Evolutionary conservation across 352 stramenopile genomes (phyloP).

Genomic region (Phytophthora cryptogea): DNA sequence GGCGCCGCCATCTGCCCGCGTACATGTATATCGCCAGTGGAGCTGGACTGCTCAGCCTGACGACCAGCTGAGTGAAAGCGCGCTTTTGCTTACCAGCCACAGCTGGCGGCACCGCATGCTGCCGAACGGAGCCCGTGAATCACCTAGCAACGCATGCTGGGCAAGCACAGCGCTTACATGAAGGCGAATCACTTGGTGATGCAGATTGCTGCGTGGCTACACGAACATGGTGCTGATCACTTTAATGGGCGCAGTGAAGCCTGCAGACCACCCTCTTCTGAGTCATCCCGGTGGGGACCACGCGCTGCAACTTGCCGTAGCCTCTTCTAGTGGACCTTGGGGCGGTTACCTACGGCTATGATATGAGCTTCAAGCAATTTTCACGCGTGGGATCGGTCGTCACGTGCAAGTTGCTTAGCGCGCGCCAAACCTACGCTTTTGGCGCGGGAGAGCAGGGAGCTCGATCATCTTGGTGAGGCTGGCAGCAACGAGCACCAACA

Average conservation of each 20-base stretch:
- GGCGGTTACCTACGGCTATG: neutral
- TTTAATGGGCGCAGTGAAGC: too few species aligned
- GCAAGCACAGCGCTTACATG: too few species aligned
- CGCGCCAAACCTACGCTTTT: constrained; percentile 1
- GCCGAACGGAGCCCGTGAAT: neutral
- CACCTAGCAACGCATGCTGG: too few species aligned
- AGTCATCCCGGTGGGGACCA: too few species aligned
- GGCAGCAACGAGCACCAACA: neutral
- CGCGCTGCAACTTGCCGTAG: too few species aligned
- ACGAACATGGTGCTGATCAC: too few species aligned
- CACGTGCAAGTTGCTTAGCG: neutral
- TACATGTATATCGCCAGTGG: constrained; percentile 4
- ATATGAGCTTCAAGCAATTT: constrained; percentile 3
- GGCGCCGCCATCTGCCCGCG: neutral
- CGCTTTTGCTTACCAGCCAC: neutral
- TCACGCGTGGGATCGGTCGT: neutral
- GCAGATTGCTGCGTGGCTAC: too few species aligned
- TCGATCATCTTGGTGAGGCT: constrained; percentile 8
- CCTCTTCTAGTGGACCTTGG: too few species aligned
- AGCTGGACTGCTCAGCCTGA: constrained; percentile 2
- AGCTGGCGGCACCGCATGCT: constrained; percentile 1
- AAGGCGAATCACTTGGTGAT: too few species aligned
- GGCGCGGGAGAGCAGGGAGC: neutral
- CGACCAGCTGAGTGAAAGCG: neutral
- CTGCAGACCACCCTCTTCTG: too few species aligned